phyloP scores from a whole-genome alignment of 768 basidiomycete species.

The Leucosporidium yakuticum region DNA sequence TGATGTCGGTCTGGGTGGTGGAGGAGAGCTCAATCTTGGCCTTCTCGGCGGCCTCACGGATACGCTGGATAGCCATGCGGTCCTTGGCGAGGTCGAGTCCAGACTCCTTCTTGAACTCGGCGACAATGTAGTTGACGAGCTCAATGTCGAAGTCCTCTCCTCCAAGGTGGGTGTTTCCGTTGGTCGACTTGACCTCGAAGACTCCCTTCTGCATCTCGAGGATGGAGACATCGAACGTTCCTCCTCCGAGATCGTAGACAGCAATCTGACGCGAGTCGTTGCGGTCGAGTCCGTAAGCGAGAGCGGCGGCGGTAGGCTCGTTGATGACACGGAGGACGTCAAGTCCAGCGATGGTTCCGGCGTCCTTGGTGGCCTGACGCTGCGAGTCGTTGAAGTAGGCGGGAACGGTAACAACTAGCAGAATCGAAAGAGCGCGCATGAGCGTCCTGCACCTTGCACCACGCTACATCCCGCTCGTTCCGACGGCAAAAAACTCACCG shows the following conservation, averaged over 20 bases:
- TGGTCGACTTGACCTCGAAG: slow-evolving; percentile 99
- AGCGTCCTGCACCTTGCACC: background rate
- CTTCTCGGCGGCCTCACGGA: slow-evolving; percentile 98
- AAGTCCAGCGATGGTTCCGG: slow-evolving; percentile 93
- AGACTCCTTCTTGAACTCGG: slow-evolving; percentile 89
- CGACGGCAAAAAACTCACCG: slow-evolving; percentile 12
- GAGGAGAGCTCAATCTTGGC: slow-evolving; percentile 98
- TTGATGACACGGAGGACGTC: slow-evolving; percentile 98
- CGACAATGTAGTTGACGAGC: slow-evolving; percentile 75
- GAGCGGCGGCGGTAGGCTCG: slow-evolving; percentile 95
- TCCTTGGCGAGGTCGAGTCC: slow-evolving; percentile 76
- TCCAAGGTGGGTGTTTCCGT: slow-evolving; percentile 97
- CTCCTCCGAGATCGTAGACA: slow-evolving; percentile 96
- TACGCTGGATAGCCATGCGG: slow-evolving; percentile 95
- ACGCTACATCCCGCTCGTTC: background rate
- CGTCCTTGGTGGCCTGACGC: slow-evolving; percentile 96
- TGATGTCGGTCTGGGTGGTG: slow-evolving; percentile 91
- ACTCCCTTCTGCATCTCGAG: slow-evolving; percentile 99
- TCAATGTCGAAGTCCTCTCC: slow-evolving; percentile 94
- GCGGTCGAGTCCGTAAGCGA: slow-evolving; percentile 89
- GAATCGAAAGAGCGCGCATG: background rate
- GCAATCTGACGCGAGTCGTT: slow-evolving; percentile 80
- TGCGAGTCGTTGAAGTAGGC: slow-evolving; percentile 99
- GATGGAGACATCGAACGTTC: slow-evolving; percentile 99
- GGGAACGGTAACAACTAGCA: slow-evolving; percentile 81